Evolutionary conservation across 352 stramenopile genomes (phyloP).

Genomic region (Globisporangium camurandrum): DNA sequence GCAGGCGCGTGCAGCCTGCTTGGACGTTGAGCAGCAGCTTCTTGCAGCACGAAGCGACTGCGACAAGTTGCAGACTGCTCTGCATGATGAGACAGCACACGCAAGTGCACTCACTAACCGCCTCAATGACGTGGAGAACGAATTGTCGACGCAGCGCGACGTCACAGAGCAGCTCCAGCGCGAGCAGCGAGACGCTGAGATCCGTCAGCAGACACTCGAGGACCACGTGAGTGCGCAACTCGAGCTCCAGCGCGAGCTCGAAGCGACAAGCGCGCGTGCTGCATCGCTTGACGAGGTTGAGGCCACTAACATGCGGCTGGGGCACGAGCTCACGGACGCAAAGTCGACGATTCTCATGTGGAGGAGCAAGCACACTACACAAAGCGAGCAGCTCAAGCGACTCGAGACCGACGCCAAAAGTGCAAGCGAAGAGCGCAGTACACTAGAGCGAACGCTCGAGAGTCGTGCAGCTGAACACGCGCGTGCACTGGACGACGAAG

Average conservation of each 20-base stretch:
- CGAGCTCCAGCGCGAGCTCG: constrained; percentile 1
- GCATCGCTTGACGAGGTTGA: too few species aligned
- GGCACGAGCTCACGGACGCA: constrained; percentile 32
- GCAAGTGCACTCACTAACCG: too few species aligned
- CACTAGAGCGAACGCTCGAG: constrained; percentile 18
- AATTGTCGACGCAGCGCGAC: neutral
- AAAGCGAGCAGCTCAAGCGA: constrained; percentile 21
- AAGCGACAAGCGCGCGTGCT: too few species aligned
- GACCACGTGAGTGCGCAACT: neutral
- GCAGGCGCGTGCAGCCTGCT: constrained; percentile 19
- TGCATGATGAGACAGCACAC: too few species aligned
- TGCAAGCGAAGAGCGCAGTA: constrained; percentile 26
- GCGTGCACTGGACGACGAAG: too few species aligned
- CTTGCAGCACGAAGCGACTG: too few species aligned
- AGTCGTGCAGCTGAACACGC: too few species aligned
- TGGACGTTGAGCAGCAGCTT: too few species aligned
- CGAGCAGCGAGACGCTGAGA: neutral
- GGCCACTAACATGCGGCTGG: too few species aligned
- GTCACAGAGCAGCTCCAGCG: neutral
- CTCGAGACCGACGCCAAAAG: constrained; percentile 22
- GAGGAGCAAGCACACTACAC: constrained; percentile 56
- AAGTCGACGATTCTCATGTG: constrained; percentile 63
- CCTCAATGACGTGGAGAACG: neutral
- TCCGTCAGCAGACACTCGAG: neutral
- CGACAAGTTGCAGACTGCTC: too few species aligned